A percentile compares a stretch with the other conserved stretches of the same genome.
phyloP scores from a whole-genome alignment of 306 rosid species.

The Glycine tomentella region DNA sequence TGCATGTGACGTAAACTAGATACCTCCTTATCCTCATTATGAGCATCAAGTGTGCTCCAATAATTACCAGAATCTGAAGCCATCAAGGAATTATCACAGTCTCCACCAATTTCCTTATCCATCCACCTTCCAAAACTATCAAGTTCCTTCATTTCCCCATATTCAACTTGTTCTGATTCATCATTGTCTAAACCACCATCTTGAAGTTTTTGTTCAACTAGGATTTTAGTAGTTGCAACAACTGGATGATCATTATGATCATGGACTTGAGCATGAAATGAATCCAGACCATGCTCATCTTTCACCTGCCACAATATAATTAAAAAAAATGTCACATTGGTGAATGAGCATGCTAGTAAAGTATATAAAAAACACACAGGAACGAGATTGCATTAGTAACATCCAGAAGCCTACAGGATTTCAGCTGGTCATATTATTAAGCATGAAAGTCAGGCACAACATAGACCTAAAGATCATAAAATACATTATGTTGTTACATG shows the following conservation, averaged over 20 bases:
- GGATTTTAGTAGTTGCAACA: conserved; percentile 39
- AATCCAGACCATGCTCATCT: conserved; percentile 47
- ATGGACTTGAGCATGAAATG: conserved; percentile 40
- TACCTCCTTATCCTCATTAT: conserved; percentile 69
- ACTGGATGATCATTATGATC: conserved; percentile 44
- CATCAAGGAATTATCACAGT: conserved; percentile 67
- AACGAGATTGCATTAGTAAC: conserved; percentile 19
- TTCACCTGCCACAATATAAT: conserved; percentile 47
- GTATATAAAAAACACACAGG: conserved; percentile 19
- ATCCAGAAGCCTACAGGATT: conserved; percentile 9
- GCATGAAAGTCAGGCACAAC: conserved; percentile 5
- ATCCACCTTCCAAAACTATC: conserved; percentile 84
- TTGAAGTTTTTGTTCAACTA: conserved; percentile 47
- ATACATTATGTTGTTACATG: conserved; percentile 8
- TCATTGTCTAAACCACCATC: conserved; percentile 38
- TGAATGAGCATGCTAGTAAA: conserved; percentile 34
- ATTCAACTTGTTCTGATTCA: conserved; percentile 42
- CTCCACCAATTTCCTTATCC: conserved; percentile 79
- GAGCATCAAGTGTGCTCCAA: conserved; percentile 67
- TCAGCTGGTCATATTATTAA: conserved; percentile 8
- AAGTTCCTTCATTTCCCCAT: conserved; percentile 64
- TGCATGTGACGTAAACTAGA: conserved; percentile 74
- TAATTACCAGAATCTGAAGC: conserved; percentile 75
- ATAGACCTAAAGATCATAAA: conserved; percentile 1
- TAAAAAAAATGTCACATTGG: conserved; percentile 9